Evolutionary conservation across 495 filamentous ascomycete genomes (phyloP), one percentile per base, ranked within the genome.

Genomic region (Chaetomidium leptoderma): DNA sequence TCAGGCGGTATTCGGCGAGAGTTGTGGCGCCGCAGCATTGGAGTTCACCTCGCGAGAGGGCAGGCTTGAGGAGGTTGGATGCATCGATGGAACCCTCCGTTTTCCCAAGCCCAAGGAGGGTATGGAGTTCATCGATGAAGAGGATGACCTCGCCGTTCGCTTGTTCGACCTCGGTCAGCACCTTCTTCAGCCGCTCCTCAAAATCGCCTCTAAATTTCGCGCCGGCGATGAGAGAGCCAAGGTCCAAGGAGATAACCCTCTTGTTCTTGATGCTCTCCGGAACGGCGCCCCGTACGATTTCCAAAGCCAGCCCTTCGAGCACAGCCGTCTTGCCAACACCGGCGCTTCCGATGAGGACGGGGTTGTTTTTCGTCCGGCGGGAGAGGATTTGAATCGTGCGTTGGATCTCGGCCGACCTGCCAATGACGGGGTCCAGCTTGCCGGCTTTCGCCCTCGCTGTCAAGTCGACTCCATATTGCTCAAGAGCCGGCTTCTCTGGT

Each of bases 231-330:
- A 98, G 78, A 24, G 87, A 88, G 2, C 93, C 93, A 0, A 98
- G 76, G 63, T 98, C 93, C 52, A 97, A 71, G 11, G 86, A 78
- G 53, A 97, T 81, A 13, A 98, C 93, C 35, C 84, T 78, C 70
- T 97, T 98, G 61, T 95, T 85, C 73, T 97, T 96, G 74, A 98
- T 88, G 65, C 90, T 95, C 71, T 97, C 93, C 0, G 93, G 93
- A 2, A 98, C 92, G 74, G 95, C 92, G 0, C 93, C 93, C 58
- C 82, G 80, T 2, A 95, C 88, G 68, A 98, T 97, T 35, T 92
- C 78, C 70, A 92, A 86, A 24, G 93, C 92, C 59, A 98, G 74
- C 1, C 93, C 93, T 74, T 98, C 93, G 11, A 98, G 68, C 29
- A 97, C 88, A 1, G 93, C 93, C 1, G 93, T 98, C 72, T 98